Conservation (phyloP, 2,329 filamentous ascomycete species). For the Penicillium capsulatum region DNA sequence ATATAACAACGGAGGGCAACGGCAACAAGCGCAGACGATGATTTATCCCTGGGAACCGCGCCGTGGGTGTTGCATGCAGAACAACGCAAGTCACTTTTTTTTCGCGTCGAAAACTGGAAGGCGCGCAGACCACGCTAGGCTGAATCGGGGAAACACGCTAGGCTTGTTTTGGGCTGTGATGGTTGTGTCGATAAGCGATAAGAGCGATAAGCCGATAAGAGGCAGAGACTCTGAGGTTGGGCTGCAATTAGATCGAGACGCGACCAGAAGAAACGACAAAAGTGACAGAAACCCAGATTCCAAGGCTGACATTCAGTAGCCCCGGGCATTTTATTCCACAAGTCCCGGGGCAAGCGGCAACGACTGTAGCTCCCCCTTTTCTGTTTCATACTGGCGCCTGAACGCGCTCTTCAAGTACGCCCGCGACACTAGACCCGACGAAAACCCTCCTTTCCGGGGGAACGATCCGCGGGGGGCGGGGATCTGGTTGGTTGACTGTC, state of each 20-base stretch:
- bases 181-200: constrained; percentile 2
- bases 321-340: neutral
- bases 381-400: constrained; percentile 18
- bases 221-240: neutral
- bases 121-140: constrained; percentile 20
- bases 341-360: constrained; percentile 1
- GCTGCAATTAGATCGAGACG: neutral
- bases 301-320: neutral
- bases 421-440: constrained; percentile 3
- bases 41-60: neutral
- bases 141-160: constrained; percentile 10
- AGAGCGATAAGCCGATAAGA: constrained; percentile 1
- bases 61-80: constrained; percentile 3
- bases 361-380: neutral
- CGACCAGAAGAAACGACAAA: too few species aligned
- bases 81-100: constrained; percentile 5
- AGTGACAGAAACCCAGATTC: neutral
- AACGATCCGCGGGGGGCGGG: constrained; percentile 14
- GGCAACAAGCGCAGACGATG: constrained; percentile 4
- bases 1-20: constrained; percentile 9
- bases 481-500: constrained; percentile 8
- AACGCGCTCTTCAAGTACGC: constrained; percentile 11
- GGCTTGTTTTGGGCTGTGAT: constrained; percentile 3
- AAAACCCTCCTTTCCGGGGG: constrained; percentile 1
- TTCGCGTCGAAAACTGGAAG: constrained; percentile 17